Evolutionary conservation across 2,329 filamentous ascomycete genomes (phyloP), one percentile per base, ranked within the genome.

Genomic region (Botrytis sinoallii): DNA sequence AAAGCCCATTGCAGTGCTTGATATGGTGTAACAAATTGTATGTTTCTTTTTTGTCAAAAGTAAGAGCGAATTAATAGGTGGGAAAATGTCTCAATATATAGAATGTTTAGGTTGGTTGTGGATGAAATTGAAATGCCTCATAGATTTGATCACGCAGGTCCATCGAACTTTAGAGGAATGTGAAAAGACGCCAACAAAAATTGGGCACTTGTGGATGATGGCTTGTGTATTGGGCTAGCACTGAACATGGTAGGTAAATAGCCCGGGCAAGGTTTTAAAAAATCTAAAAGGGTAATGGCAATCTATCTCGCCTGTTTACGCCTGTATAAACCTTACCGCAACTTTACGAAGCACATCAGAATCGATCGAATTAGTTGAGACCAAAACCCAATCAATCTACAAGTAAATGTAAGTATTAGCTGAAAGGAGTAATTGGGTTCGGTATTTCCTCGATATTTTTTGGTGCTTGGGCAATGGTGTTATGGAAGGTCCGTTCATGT

Each of bases 81-180:
- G 71, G 71, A 69, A 61, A 73, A 73, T 73, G 71, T 20, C 52
- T 69, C 71, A 73, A 69, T 68, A 69, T 73, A 72, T 72, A 72
- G 61, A 59, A 44, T 46, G 29, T 29, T 44, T 60, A 60, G 18
- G 52, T 48, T 48, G 42, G 52, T 48, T 48, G 42, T 44, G 22
- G 35, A 57, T 66, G 42, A 46, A 3, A 44, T 55, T 60, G 64
- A 72, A 72, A 73, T 69, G 64, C 71, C 71, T 73, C 71, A 69
- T 42, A 57, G 25, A 25, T 25, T 32, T n/a, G 35, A 63, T 42
- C 64, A 69, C 64, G 64, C 71, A 69, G 55, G 44, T n/a, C 38
- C 40, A 18, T 68, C 42, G n/a, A 32, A 72, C 52, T n/a, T 66
- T 16, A 52, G 25, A 44, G 25, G 63, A 60, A 66, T 55, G 61